phyloP scores from a whole-genome alignment of 2,329 filamentous ascomycete species.

The Ophioceras dolichostomum region DNA sequence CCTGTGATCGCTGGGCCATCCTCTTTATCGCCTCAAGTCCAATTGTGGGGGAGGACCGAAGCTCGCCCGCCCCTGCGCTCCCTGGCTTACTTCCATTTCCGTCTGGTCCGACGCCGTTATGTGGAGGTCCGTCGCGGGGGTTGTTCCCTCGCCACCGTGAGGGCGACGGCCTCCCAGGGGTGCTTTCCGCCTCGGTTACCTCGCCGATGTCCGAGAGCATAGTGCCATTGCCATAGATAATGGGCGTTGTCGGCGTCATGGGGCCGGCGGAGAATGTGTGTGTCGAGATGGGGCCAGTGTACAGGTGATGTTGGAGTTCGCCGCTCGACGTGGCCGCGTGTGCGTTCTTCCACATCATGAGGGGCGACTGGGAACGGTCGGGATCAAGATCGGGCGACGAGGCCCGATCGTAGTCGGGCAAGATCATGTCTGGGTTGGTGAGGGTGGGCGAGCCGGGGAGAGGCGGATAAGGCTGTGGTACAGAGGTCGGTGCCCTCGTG shows the following conservation, averaged over 20 bases:
- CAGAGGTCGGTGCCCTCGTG: constrained; percentile 13
- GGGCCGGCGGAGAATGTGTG: constrained; percentile 28
- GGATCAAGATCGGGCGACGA: constrained; percentile 37
- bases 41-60: constrained; percentile 32
- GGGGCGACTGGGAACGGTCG: constrained; percentile 27
- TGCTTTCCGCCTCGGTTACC: constrained; percentile 40
- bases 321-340: constrained; percentile 19
- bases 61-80: constrained; percentile 15
- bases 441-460: constrained; percentile 69
- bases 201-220: constrained; percentile 56
- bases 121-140: constrained; percentile 15
- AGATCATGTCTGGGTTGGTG: constrained; percentile 89
- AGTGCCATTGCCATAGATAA: constrained; percentile 57
- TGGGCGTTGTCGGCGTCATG: constrained; percentile 44
- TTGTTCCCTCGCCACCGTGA: constrained; percentile 21
- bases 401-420: constrained; percentile 59
- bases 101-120: no score
- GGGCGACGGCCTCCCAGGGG: constrained; percentile 26
- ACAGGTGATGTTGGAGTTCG: constrained; percentile 27
- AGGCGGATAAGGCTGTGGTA: constrained; percentile 26
- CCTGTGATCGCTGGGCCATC: constrained; percentile 24
- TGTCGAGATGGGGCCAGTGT: constrained; percentile 14
- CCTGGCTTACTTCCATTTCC: no score
- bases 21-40: constrained; percentile 31
- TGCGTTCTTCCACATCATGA: constrained; percentile 39